Evolutionary conservation across 2,329 filamentous ascomycete species (phyloP).

Genomic region (Trichoderma citrinoviride): DNA sequence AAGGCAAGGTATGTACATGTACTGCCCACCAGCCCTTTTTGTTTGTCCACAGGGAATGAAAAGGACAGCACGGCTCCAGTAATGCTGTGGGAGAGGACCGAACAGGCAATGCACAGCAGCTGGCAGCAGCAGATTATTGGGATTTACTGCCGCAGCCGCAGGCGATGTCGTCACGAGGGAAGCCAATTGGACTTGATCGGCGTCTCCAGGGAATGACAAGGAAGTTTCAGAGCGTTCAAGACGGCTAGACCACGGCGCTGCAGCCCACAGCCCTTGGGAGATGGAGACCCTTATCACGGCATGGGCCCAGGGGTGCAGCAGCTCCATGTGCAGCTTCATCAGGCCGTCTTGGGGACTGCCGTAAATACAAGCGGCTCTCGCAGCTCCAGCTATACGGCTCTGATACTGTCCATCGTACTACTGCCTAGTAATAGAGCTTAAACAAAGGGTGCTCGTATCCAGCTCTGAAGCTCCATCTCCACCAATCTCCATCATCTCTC

Average conservation of each 20-base stretch:
- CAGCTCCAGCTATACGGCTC: too few relatives aligned
- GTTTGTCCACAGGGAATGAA: too few relatives aligned
- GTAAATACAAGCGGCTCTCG: too few relatives aligned
- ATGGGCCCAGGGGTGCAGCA: conserved; percentile 13
- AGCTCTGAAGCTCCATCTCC: too few relatives aligned
- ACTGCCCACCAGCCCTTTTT: too few relatives aligned
- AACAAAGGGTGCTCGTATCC: neutral
- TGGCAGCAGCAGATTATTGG: conserved; percentile 2
- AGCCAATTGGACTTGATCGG: conserved; percentile 20
- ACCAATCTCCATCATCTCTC: too few relatives aligned
- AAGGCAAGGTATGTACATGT: too few relatives aligned
- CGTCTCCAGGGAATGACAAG: conserved; percentile 24
- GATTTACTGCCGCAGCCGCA: conserved; percentile 16
- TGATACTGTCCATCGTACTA: too few relatives aligned
- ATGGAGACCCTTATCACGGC: conserved; percentile 19
- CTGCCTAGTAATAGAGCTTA: neutral
- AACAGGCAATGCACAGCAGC: neutral
- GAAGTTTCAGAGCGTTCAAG: conserved; percentile 22
- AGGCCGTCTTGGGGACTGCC: too few relatives aligned
- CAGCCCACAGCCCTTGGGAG: conserved; percentile 8
- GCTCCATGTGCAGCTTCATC: neutral
- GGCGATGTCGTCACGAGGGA: conserved; percentile 23
- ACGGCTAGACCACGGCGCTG: conserved; percentile 17
- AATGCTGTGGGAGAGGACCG: neutral
- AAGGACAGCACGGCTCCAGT: too few relatives aligned